These are phyloP conservation scores for Teratosphaeria pseudoeucalypti DNA, from an alignment of 2,329 filamentous ascomycete species.

Conservation along the genomic window DNA sequence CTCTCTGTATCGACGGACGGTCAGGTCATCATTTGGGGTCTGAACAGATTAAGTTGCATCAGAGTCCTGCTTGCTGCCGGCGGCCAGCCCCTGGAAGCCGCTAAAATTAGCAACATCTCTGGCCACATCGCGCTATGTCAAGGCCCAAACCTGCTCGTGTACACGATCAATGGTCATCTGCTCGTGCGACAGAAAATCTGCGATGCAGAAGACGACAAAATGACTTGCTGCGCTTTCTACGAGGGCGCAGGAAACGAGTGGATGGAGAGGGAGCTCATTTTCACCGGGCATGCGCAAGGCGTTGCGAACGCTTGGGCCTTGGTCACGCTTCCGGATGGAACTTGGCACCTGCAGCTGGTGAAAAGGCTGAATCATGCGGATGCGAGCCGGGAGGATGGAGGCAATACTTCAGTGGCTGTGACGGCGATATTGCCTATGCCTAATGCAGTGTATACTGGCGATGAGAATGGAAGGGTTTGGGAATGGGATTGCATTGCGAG, in stretches of 20 bases:
- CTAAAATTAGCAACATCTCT: slow-evolving; percentile 78
- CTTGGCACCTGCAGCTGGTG: slow-evolving; percentile 68
- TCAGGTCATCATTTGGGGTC: slow-evolving; percentile 81
- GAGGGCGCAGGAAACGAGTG: slow-evolving; percentile 86
- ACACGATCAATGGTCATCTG: slow-evolving; percentile 76
- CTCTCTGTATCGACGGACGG: slow-evolving; percentile 76
- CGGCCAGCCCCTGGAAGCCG: slow-evolving; percentile 56
- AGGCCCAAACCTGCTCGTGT: slow-evolving; percentile 63
- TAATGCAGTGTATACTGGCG: slow-evolving; percentile 79
- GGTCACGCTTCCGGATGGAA: slow-evolving; percentile 45
- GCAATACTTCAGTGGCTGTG: slow-evolving; percentile 54
- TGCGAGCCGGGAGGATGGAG: slow-evolving; percentile 49
- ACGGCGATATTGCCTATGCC: slow-evolving; percentile 79
- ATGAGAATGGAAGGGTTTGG: slow-evolving; percentile 76
- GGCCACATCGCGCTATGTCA: slow-evolving; percentile 83
- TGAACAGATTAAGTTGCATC: slow-evolving; percentile 82
- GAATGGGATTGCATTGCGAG: slow-evolving; percentile 26
- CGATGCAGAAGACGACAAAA: slow-evolving; percentile 52
- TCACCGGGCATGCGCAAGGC: slow-evolving; percentile 78
- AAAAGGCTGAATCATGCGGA: slow-evolving; percentile 76
- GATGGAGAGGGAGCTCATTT: slow-evolving; percentile 74
- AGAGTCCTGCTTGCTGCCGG: slow-evolving; percentile 34
- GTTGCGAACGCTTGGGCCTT: slow-evolving; percentile 66
- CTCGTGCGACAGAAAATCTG: slow-evolving; percentile 77
- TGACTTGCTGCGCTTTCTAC: slow-evolving; percentile 81